Evolutionary conservation across 768 basidiomycete genomes (phyloP).

Genomic region (Tephrocybe sp.): DNA sequence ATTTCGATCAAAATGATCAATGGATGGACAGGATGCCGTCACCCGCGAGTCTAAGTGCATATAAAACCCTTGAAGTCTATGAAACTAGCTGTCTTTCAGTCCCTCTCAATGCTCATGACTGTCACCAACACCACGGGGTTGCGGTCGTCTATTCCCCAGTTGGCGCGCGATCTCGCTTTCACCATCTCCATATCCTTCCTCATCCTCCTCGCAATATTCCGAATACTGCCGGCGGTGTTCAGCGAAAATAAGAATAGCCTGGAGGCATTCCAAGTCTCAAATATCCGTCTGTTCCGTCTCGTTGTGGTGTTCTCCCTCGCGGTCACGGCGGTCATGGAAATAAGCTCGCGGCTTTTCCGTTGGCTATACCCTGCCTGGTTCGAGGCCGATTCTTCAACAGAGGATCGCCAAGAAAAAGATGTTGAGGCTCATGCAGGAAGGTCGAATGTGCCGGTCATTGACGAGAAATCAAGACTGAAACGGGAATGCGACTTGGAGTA

Average conservation of each 20-base stretch:
- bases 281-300: neutral
- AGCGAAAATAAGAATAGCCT: neutral
- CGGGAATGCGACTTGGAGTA: no score
- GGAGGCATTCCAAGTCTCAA: neutral
- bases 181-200: slow-evolving; percentile 6
- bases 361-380: neutral
- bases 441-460: no score
- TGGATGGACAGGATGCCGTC: no score
- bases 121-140: neutral
- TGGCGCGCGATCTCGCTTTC: slow-evolving; percentile 6
- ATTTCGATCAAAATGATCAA: no score
- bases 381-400: neutral
- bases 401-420: neutral
- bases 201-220: neutral
- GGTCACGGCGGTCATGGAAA: slow-evolving; percentile 1
- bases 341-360: neutral
- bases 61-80: neutral
- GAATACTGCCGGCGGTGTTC: no score
- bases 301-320: slow-evolving; percentile 5
- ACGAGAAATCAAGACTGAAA: no score
- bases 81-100: neutral
- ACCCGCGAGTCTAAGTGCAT: neutral
- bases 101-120: neutral
- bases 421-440: neutral
- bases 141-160: neutral